Base-by-base conservation (phyloP, 257 asterid species). In the Mitragyna speciosa region DNA sequence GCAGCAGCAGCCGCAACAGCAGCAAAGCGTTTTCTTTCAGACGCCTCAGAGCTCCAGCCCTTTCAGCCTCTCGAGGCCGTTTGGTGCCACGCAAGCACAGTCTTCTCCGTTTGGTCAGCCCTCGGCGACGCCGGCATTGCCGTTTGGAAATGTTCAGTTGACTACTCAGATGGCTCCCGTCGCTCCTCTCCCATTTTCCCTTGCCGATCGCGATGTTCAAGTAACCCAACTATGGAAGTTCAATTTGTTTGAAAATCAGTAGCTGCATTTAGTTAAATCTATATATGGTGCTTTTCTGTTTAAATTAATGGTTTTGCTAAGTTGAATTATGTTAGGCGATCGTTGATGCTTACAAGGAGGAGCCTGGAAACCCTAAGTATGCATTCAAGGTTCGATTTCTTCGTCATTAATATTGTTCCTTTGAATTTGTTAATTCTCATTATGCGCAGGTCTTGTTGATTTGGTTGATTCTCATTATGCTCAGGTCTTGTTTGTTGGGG, bases 131-230 rank as follows among this genome's bases (percentile, higher is more conserved):
- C 77, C 89, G 41, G 61, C 90, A 24, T 78, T 82, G 67, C 88
- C 87, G 83, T 88, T 88, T 71, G 82, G 87, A 84, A 93, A 89
- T 84, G 86, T 90, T 82, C 99, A 92, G 72, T 84, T 94, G 87
- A 94, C 97, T 63, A 96, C 99, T 82, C 98, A 94, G 89, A 96
- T 96, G 99, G 99, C 99, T 73, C 97, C 99, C 0, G 97, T 94
- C 20, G 92, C 99, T 73, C 98, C 99, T 31, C 91, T 94, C 28
- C 96, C 97, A 5, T 89, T 92, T 81, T 96, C 99, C 51, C 89
- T 96, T 10, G 96, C 98, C 33, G 99, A 96, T 88, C 94, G 98
- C 33, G 99, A 96, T 82, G 88, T 95, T 74, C 98, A 91, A 80
- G 98, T 93, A 58, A 71, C 72, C 48, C 59, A n/a, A 47, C 5